Base-by-base conservation (phyloP, 177 flowering plant genomes). In the Vitis hybrid region DNA sequence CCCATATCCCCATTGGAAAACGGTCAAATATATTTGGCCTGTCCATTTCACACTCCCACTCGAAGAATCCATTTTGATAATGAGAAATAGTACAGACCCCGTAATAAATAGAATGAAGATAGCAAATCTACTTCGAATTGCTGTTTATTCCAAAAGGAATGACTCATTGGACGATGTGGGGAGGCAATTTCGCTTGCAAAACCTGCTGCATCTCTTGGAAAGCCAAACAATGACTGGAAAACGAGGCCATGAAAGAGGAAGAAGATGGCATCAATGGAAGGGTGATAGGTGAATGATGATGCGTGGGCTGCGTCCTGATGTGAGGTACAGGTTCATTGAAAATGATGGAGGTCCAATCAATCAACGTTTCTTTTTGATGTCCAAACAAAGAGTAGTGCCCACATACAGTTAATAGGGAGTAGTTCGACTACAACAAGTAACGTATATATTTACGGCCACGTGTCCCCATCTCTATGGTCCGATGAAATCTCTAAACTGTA, bases 341-440 rank as follows among this genome's bases (percentile, higher is more conserved):
- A 74, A 74, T 14, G 72, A 68, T 63, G 63, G 68, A 68, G 63
- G 71, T 63, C 68, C 64, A 10, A 68, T 74, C 72, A 63, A 48
- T 55, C 54, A 17, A 17, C 17, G 51, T 17, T 49, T 52, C 4
- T 10, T 52, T 48, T 49, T 17, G 10, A 5, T 18, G 18, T 57
- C 11, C 18, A 26, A 48, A 19, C 52, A 12, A 61, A 48, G 63
- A 18, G 17, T 57, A 21, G 56, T 30, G 49, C 18, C 64, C 55
- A 49, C 64, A 13, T 4, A 60, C 64, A 18, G 49, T 65, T 2
- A 51, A 12, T 54, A 11, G 17, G 52, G 30, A 60, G 3, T 19
- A 60, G 66, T 70, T 65, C 60, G 49, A 66, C 67, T 52, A 23
- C 15, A 48, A 32, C 61, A 71, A 70, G 74, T 50, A 75, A 70